phyloP scores from a whole-genome alignment of 768 basidiomycete species.

The Fomitopsis serialis region DNA sequence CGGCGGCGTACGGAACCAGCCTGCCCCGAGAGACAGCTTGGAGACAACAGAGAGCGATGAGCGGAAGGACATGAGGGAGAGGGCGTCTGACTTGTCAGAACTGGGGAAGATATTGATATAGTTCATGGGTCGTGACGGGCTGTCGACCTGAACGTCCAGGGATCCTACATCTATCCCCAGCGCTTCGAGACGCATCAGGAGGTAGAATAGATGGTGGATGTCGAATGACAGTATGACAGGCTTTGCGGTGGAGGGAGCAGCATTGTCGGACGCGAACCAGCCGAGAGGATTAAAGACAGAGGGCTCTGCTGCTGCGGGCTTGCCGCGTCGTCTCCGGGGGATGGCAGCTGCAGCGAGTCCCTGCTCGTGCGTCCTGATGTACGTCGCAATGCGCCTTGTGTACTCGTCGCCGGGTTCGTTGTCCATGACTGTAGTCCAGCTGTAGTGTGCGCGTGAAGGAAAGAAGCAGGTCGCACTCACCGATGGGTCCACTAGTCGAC shows the following conservation, averaged over 20 bases:
- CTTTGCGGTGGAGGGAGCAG: conserved; percentile 35
- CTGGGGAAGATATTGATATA: conserved; percentile 56
- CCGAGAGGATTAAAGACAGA: conserved; percentile 54
- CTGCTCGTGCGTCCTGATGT: conserved; percentile 68
- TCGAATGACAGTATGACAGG: conserved; percentile 68
- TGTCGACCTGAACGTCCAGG: conserved; percentile 71
- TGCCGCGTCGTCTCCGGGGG: conserved; percentile 41
- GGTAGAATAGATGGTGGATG: conserved; percentile 82
- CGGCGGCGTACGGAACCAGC: conserved; percentile 57
- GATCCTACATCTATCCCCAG: conserved; percentile 72
- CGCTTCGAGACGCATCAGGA: conserved; percentile 82
- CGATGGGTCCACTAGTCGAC: not conserved
- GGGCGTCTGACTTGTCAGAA: conserved; percentile 64
- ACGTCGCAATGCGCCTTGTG: conserved; percentile 61
- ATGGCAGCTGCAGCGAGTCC: conserved; percentile 64
- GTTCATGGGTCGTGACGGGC: conserved; percentile 72
- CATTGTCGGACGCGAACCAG: conserved; percentile 44
- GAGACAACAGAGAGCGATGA: conserved; percentile 77
- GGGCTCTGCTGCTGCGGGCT: conserved; percentile 15
- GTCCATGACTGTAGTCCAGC: conserved; percentile 31
- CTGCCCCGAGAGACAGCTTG: conserved; percentile 61
- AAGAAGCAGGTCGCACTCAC: not conserved
- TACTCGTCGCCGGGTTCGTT: conserved; percentile 71
- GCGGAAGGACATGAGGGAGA: conserved; percentile 69
- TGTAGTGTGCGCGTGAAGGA: not conserved